Conservation (phyloP, 257 asterid genomes). For the Nicotiana attenuata region DNA sequence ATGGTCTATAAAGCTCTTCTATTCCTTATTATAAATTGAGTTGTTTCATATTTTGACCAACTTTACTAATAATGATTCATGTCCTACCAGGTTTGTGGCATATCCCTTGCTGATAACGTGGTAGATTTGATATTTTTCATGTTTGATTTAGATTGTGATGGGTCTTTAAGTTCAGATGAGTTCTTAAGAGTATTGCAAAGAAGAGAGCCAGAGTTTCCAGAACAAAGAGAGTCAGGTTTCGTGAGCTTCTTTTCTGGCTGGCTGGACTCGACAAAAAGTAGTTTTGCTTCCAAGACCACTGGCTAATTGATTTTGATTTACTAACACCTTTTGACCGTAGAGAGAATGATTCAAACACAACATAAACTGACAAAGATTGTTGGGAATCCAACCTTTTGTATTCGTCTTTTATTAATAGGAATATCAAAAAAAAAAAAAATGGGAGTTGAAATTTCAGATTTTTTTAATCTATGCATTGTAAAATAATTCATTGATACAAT, state of each 20-base stretch:
- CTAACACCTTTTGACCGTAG: background rate
- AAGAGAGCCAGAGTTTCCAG: slow-evolving; percentile 41
- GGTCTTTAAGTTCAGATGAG: slow-evolving; percentile 72
- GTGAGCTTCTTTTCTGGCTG: slow-evolving; percentile 57
- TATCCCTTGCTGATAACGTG: slow-evolving; percentile 59
- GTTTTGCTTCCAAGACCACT: slow-evolving; percentile 24
- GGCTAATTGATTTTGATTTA: background rate
- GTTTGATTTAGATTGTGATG: slow-evolving; percentile 72
- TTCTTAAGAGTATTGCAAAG: slow-evolving; percentile 66
- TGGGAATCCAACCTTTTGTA: background rate
- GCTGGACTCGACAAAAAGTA: slow-evolving; percentile 43
- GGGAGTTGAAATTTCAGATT: background rate
- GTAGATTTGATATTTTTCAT: slow-evolving; percentile 61
- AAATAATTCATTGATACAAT: background rate
- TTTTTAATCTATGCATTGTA: background rate
- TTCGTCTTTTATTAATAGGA: background rate
- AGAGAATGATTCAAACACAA: background rate
- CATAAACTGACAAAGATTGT: background rate
- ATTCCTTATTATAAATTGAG: background rate
- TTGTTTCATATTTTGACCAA: background rate
- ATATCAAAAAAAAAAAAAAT: no score
- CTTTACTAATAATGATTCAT: slow-evolving; percentile 2
- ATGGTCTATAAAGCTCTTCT: slow-evolving; percentile 5
- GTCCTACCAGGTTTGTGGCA: slow-evolving; percentile 61
- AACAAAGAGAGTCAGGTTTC: slow-evolving; percentile 37